Base-by-base conservation (phyloP, 2,329 filamentous ascomycete species). In the Phialocephala subalpina region DNA sequence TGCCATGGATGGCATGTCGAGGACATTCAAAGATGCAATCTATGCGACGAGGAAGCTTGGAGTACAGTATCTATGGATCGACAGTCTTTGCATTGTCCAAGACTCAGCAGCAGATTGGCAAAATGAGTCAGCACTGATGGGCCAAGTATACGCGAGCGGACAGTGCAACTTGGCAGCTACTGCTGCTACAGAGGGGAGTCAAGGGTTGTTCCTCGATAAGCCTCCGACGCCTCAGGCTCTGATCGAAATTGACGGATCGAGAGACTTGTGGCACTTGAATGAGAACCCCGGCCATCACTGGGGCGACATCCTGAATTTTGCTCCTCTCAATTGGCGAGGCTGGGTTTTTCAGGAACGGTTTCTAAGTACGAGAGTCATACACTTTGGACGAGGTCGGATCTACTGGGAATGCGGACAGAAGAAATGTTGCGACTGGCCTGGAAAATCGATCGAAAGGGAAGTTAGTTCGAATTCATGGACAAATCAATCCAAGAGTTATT, bases 11-110 rank as follows among this genome's bases (percentile, higher is more conserved):
- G 47, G 22, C 18, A 20, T 55, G 22, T 42, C 59, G 9, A 22
- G 20, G 16, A 55, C 47, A 2, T 61, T 40, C 8, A 35, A 22
- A 40, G 47, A 61, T n/a, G 59, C 59, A 14, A 61, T 61, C 6
- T 29, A 40, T 25, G 12, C 52, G 3, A 29, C 59, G 12, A 27
- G 45, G 18, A 27, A 27, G 5, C 47, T 60, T 2, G 58, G 58
- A 11, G 45, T 25, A 33, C 45, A 60, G 14, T 52, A 38, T 42
- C 9, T 60, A 22, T 60, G 58, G 42, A 52, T 60, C 29, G 58
- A 60, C 27, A 60, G 58, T 38, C 58, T 52, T 18, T 60, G 58
- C 29, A 60, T 60, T 25, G 49, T 60, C 27, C 58, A 60, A 20
- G 29, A 60, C 29, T 60, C 58, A 6, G 1, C 49, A 3, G 45